phyloP scores from a whole-genome alignment of 345 rosid genomes.

The Salix dunnii region DNA sequence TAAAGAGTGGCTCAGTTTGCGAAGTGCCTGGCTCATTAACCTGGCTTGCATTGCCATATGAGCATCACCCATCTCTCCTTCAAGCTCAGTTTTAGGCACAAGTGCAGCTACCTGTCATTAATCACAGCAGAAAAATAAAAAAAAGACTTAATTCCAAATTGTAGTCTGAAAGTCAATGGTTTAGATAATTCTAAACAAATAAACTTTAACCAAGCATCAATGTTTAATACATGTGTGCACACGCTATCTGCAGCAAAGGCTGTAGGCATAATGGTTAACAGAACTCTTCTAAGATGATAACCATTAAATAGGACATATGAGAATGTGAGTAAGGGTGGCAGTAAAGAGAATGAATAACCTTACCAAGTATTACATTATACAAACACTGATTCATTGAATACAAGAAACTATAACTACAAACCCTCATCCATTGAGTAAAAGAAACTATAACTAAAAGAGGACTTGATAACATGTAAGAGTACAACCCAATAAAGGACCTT shows the following conservation, averaged over 20 bases:
- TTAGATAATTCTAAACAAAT: not conserved
- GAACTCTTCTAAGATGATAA: not conserved
- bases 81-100: slow-evolving; percentile 97
- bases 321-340: too few relatives aligned
- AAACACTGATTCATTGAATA: not conserved
- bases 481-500: slow-evolving; percentile 18
- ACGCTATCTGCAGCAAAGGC: not conserved
- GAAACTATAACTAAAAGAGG: not conserved
- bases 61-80: slow-evolving; percentile 99
- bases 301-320: not conserved
- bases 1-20: slow-evolving; percentile 90
- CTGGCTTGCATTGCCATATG: slow-evolving; percentile 99
- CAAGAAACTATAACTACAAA: slow-evolving; percentile 2
- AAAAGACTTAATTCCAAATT: not conserved
- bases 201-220: not conserved
- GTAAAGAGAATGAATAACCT: not conserved
- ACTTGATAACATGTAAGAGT: not conserved
- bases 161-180: not conserved
- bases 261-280: not conserved
- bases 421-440: not conserved
- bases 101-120: slow-evolving; percentile 88
- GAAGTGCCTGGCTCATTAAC: slow-evolving; percentile 98
- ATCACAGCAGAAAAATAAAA: slow-evolving; percentile 5
- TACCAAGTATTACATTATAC: slow-evolving; percentile 4
- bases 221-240: not conserved